Base-by-base conservation (phyloP, 352 stramenopile species). In the Phytopythium aichiense region DNA sequence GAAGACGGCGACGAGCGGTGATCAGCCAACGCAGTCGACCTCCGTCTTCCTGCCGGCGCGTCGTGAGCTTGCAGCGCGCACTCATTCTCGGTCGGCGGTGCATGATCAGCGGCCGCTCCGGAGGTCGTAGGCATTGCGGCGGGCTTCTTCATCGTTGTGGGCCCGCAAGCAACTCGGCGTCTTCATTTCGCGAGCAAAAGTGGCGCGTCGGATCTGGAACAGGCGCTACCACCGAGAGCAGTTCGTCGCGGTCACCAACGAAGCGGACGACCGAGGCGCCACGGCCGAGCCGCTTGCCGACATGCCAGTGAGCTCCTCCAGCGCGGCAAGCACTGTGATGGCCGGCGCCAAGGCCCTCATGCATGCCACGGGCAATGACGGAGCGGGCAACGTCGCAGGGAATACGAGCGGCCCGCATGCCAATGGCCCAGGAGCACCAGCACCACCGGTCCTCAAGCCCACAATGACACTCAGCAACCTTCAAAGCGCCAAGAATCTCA, bases 401-500 rank as follows among this genome's bases (percentile, higher is more conserved):
- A 16, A 20, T 2, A 58, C 35, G 12, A 46, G 33, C n/a, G 53
- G 53, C 1, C 35, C 13, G 6, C 46, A 46, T 7, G 35, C 35
- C 3, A 66, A 37, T 35, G 68, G 72, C 45, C 60, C 58, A 3
- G 58, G 53, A 38, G 73, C 73, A 2, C 76, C 53, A 2, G 51
- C 73, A 9, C 62, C 76, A 38, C 63, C 66, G 0, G 55, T 67
- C 25, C 65, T 82, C 35, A 79, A 78, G 37, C 53, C 71, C 0
- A 42, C 66, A 1, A 67, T 65, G 57, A 81, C 73, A 4, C 60
- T 84, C 35, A 67, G 64, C 1, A 70, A 81, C 65, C 68, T 84
- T 13, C 52, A 71, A 37, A 77, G 71, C 50, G 66, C 69, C 23
- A 85, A 77, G 55, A 79, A 73, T 43, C 71, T 83, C 53, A 88